Percentiles rank a stretch among this genome's conserved stretches.
These are phyloP conservation scores for Dalbergia cochinchinensis DNA, from an alignment of 306 rosid species.

Conservation along the genomic window DNA sequence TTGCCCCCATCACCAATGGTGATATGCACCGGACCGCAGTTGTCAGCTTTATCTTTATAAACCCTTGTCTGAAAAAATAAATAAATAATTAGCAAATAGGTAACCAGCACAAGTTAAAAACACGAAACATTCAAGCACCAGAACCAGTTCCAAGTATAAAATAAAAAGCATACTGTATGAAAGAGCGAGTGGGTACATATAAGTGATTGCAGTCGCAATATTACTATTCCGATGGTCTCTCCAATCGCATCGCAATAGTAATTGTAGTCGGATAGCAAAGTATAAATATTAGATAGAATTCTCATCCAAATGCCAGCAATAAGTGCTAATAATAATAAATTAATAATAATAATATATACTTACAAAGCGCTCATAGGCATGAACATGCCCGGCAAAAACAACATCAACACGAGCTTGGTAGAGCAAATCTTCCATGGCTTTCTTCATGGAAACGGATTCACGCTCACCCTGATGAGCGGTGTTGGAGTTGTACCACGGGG, in stretches of 20 bases:
- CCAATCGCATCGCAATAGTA: too few species aligned
- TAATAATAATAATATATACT: slow-evolving; percentile 27
- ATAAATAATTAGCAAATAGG: neutral
- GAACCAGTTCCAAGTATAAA: too few species aligned
- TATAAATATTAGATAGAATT: neutral
- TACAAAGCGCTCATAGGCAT: slow-evolving; percentile 93
- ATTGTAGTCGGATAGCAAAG: too few species aligned
- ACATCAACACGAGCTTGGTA: slow-evolving; percentile 73
- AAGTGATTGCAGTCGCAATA: too few species aligned
- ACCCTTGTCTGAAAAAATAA: slow-evolving; percentile 68
- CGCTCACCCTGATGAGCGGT: slow-evolving; percentile 73
- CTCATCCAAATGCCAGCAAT: neutral
- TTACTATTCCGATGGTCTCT: too few species aligned
- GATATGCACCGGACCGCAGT: slow-evolving; percentile 77
- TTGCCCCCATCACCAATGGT: slow-evolving; percentile 98
- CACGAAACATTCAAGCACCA: too few species aligned
- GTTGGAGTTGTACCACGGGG: slow-evolving; percentile 92
- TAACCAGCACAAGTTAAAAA: too few species aligned
- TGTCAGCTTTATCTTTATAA: slow-evolving; percentile 61
- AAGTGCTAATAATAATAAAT: neutral
- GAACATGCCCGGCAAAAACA: slow-evolving; percentile 85
- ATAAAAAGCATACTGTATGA: too few species aligned
- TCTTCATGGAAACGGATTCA: slow-evolving; percentile 72
- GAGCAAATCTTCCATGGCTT: slow-evolving; percentile 73
- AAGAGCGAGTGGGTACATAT: too few species aligned